phyloP scores from a whole-genome alignment of 1,139 yeast genomes.

The Yamadazyma buinensis region DNA sequence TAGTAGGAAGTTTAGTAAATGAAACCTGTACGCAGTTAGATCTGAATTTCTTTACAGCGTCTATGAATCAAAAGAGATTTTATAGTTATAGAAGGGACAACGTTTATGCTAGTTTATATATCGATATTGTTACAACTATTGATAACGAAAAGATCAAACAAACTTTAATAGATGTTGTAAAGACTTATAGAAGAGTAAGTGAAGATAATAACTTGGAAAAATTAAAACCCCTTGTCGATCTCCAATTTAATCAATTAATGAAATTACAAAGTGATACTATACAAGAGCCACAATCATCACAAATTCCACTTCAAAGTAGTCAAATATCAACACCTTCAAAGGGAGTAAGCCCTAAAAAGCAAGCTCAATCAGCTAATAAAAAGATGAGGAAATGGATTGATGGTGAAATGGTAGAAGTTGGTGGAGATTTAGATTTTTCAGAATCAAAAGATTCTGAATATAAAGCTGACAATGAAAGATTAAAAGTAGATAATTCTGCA shows the following conservation, averaged over 20 bases:
- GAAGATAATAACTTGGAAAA: constrained; percentile 27
- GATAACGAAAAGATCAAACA: constrained; percentile 38
- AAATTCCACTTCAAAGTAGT: too few relatives aligned
- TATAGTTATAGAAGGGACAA: constrained; percentile 28
- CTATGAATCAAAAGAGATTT: constrained; percentile 33
- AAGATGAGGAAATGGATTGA: constrained; percentile 49
- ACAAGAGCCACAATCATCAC: not conserved
- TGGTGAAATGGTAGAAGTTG: constrained; percentile 29
- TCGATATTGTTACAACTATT: constrained; percentile 38
- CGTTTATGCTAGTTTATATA: constrained; percentile 36
- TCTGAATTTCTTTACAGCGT: constrained; percentile 30
- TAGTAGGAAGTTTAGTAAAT: constrained; percentile 34
- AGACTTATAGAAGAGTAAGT: constrained; percentile 27
- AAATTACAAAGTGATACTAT: constrained; percentile 19
- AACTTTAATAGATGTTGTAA: constrained; percentile 32
- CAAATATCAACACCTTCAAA: constrained; percentile 5
- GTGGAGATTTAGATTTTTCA: constrained; percentile 35
- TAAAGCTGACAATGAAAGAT: constrained; percentile 32
- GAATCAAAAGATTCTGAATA: constrained; percentile 24
- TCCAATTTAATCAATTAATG: constrained; percentile 37
- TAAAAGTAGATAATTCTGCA: constrained; percentile 29
- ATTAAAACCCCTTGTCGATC: constrained; percentile 34
- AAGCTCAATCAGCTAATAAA: constrained; percentile 13
- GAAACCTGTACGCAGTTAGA: constrained; percentile 34
- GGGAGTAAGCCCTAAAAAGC: constrained; percentile 12